Evolutionary conservation across 73 alveolate species (phyloP), one percentile per base, ranked within the genome.

Genomic region (Stentor coeruleus): DNA sequence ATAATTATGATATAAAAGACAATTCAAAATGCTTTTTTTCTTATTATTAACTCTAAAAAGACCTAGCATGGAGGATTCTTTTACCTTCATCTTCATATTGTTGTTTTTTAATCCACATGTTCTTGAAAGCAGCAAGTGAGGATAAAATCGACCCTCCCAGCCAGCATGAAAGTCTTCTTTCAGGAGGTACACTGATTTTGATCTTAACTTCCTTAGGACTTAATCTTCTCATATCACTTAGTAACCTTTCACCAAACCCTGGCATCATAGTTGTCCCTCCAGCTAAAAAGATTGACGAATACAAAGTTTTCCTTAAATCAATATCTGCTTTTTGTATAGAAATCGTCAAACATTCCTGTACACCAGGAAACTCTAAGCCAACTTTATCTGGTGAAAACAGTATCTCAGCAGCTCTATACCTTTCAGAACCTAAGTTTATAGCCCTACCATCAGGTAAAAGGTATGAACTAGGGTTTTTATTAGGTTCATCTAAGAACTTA

Each of bases 221-320:
- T n/a, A n/a, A n/a, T n/a, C n/a, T 3, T 42, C 76, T 91, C 40
- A 96, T 74, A 82, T 96, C 98, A 36, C 91, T 87, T 38, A 85
- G 90, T 11, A 96, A 85, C 89, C 99, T 93, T 3, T 96, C 77
- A 35, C 97, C 94, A 87, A 91, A 92, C 26, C 99, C 99, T 36
- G 99, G 99, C 90, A 92, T 93, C 99, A 96, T 96, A 3, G 99
- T 95, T 2, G 98, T 86, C 39, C 99, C 99, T 31, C 99, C 99
- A 60, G 98, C 66, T 3, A 94, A 77, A 0, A 90, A 77, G 30
- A 94, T 91, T 30, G 87, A 86, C 3, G 57, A 33, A 73, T 84
- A 81, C 40, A 94, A 76, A 6, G 77, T 81, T 35, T 59, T 72
- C 59, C 94, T 83, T 81, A 93, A 75, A 89, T 92, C 98, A 35